Conservation (phyloP, 1,284 basidiomycete species). For the Anthracocystis panici-leucophaei region DNA sequence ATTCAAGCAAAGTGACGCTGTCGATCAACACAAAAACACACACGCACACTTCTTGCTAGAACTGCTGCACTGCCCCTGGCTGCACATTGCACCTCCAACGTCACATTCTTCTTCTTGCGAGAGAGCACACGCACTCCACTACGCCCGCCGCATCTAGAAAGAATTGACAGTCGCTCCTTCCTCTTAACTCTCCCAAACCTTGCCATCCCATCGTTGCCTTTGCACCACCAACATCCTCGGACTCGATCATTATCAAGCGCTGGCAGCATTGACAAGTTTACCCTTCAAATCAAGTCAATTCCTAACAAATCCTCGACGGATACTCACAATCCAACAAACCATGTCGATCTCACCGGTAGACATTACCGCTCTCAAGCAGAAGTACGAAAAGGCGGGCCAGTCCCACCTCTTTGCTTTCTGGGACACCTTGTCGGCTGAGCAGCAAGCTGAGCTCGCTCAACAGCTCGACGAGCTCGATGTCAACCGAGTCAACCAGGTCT, state of each 20-base stretch:
- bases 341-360: slow-evolving; percentile 44
- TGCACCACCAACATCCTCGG: slow-evolving; percentile 5
- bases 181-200: neutral
- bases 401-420: slow-evolving; percentile 90
- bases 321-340: neutral
- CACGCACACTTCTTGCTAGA: neutral
- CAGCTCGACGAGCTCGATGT: slow-evolving; percentile 89
- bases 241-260: slow-evolving; percentile 5
- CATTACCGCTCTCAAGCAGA: slow-evolving; percentile 40
- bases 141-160: slow-evolving; percentile 9
- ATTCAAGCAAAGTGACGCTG: slow-evolving; percentile 13
- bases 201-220: slow-evolving; percentile 2
- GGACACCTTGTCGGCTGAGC: slow-evolving; percentile 77
- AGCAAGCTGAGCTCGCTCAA: slow-evolving; percentile 77
- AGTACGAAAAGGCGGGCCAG: slow-evolving; percentile 80
- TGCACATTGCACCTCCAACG: slow-evolving; percentile 2
- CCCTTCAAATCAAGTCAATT: neutral
- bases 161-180: no score
- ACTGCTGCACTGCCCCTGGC: slow-evolving; percentile 7
- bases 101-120: slow-evolving; percentile 35
- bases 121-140: slow-evolving; percentile 17
- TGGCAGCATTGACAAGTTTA: slow-evolving; percentile 1
- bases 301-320: neutral
- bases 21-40: slow-evolving; percentile 35
- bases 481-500: slow-evolving; percentile 89